Percentiles rank a stretch among this genome's conserved stretches.
Conservation (phyloP, 23 red algal species). For the Gracilaria vermiculophylla region DNA sequence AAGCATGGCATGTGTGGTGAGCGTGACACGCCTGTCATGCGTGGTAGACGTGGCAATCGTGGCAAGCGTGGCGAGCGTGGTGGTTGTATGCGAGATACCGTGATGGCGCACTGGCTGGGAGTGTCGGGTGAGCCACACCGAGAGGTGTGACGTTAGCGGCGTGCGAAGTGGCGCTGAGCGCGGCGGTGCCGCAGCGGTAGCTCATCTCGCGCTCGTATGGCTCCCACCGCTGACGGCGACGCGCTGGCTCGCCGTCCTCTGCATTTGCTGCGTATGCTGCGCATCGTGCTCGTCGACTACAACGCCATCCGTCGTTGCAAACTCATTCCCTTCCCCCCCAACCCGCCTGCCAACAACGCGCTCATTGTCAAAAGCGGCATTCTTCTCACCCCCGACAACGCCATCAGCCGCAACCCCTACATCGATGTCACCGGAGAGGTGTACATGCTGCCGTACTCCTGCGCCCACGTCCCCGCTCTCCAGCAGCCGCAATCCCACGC, state of each 20-base stretch:
- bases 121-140: too few relatives aligned
- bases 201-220: not conserved
- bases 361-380: not conserved
- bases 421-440: not conserved
- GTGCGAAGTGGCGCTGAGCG: too few relatives aligned
- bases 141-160: too few relatives aligned
- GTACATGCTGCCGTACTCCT: constrained; percentile 15
- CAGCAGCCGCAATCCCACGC: not conserved
- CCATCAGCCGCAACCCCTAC: not conserved
- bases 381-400: not conserved
- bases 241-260: not conserved
- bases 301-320: not conserved
- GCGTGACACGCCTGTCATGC: too few relatives aligned
- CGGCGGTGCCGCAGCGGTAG: not conserved
- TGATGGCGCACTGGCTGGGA: too few relatives aligned
- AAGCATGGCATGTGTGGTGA: not conserved
- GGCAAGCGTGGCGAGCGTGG: too few relatives aligned
- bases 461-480: not conserved
- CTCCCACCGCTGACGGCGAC: not conserved
- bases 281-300: constrained; percentile 27
- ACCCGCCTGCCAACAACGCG: not conserved
- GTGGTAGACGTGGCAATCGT: too few relatives aligned
- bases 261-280: not conserved
- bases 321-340: not conserved
- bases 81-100: too few relatives aligned